Evolutionary conservation across 345 rosid species (phyloP), one percentile per base, ranked within the genome.

Genomic region (Sonneratia alba): DNA sequence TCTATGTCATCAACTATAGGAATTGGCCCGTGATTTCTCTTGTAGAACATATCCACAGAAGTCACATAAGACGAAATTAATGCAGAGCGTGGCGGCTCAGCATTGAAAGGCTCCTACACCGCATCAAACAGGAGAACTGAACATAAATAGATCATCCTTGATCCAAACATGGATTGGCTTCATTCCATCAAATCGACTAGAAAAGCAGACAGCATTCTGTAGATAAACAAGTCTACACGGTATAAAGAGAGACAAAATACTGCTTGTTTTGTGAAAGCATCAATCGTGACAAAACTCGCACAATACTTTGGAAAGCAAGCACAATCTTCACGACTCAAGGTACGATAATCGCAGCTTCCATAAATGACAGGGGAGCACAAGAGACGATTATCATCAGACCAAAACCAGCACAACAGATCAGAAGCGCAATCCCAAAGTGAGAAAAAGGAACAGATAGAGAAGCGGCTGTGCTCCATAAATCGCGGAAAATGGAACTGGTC

Each of bases 1-100:
- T 83, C 82, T 15, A 88, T 75, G 76, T 91, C 89, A 74, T 88
- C 92, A 66, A 90, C 89, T 1, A 89, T 63, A 3, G 99, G 99
- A n/a, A 94, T 88, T 1, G 97, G 97, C 14, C 97, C 98, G 78
- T 91, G 98, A 76, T 89, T 94, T 73, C 99, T 82, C 88, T 91
- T 94, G 84, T 90, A 94, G 84, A 94, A 94, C 70, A 94, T 77
- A 75, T 88, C 88, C 51, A 94, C 89, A 1, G 97, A 96, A 10
- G 98, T 91, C 71, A 90, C 83, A 72, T 90, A 91, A 71, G 96
- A 87, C n/a, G 74, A 65, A 80, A 78, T 74, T 78, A 95, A 79
- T 47, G 86, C 93, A 0, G 88, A 78, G 19, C 98, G 96, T 0
- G 81, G 95, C 27, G 98, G 97, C 81, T 94, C 98, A 0, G 97